Evolutionary conservation across 2,329 filamentous ascomycete genomes (phyloP), one percentile per base, ranked within the genome.

Genomic region (Aspergillus nomiae): DNA sequence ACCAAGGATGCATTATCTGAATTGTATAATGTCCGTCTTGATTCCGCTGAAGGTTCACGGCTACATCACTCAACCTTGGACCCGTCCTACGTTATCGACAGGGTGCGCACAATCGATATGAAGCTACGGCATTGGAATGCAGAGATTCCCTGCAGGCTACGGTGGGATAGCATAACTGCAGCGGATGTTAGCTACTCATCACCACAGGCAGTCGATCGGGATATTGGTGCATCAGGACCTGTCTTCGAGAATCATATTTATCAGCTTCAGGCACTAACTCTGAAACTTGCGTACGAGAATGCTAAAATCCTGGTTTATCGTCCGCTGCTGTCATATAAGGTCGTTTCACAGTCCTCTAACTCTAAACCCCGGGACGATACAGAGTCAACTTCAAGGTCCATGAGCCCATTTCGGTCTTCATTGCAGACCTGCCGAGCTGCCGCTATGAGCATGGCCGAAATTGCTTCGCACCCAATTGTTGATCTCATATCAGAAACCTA

Each of bases 201-300:
- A 0, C 19, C 34, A 12, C 67, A 69, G 14, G 65, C 71, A 19
- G 59, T 71, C 21, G 70, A 72, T 30, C 54, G 30, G 1, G 67
- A 73, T 21, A 65, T 74, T 19, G 72, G 67, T 9, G 71, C 70
- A 6, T 67, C 68, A 0, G 69, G 69, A 0, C 64, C 66, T 4
- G 41, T 34, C 1, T 74, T 74, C 19, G 70, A 73, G 12, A 64
- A 50, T 6, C 69, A 74, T 45, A 67, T 74, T 0, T 79, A 70
- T 50, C 67, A 71, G 10, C 64, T 78, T 0, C 76, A 78, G 55
- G 72, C 74, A 0, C 69, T 79, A 3, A 63, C 73, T 0, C 66
- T 79, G 2, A 65, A 71, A 48, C 66, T 79, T 3, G 75, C 74
- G 0, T 78, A 70, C 38, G 70, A 79, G 19, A 78, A 78, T 41